Evolutionary conservation across 129 eudicot species (phyloP), one percentile per base, ranked within the genome.

Genomic region (Flaveria robusta): DNA sequence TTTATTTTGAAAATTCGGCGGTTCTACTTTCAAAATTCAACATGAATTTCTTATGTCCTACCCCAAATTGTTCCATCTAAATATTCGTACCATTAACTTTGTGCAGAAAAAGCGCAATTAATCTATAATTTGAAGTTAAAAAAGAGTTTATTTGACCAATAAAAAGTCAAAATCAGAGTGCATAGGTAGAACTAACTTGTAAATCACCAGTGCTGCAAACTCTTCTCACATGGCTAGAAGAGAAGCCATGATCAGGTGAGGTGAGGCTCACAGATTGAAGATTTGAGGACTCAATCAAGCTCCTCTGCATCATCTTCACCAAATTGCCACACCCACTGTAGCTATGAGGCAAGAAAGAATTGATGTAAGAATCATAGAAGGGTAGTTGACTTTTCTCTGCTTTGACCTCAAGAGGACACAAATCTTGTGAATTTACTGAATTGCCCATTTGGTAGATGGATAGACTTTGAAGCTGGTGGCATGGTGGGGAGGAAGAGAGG

Each of bases 191-290:
- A 82, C 89, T 81, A 16, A 93, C 96, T 6, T 85, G 95, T 79
- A 93, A 88, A 81, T 93, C 97, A 45, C 97, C 97, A 37, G 97
- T 66, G 79, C 97, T 93, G 86, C 89, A 85, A 75, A 82, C 96
- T 82, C 92, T 88, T 80, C 98, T 88, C 85, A 93, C 88, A 51
- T 86, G 92, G 62, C 80, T 80, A 64, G 85, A 74, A 10, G 82
- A 73, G 60, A 81, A 74, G 76, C 83, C 72, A 56, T 49, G 74
- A 75, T 89, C 88, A 52, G 88, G 84, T 16, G 92, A 81, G 27
- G 75, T 81, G 67, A 79, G 68, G 43, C 49, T 71, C 52, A 76
- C 79, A 19, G 79, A 46, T 20, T 85, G 78, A 66, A 83, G 66
- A 83, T 81, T 63, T 50, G 86, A 81, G 51, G 90, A 73, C 74